phyloP scores from a whole-genome alignment of 305 asterid genomes.

The Ilex paraguariensis region DNA sequence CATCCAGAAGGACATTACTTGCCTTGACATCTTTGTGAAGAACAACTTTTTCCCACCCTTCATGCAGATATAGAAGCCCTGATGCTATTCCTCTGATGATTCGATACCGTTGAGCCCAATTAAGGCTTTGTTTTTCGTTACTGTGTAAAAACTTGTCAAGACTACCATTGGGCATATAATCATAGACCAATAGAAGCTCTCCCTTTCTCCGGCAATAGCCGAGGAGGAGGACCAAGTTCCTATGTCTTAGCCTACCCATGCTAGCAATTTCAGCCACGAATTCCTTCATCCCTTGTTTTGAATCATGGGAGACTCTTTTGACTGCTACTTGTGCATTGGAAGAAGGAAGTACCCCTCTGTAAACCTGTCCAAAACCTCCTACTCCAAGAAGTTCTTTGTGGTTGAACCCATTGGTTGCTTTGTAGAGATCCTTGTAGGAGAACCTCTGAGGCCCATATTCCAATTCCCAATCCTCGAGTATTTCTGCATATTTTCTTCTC shows the following conservation, averaged over 20 bases:
- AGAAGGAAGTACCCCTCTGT: slow-evolving; percentile 35
- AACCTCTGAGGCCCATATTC: slow-evolving; percentile 41
- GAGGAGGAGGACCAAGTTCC: not conserved
- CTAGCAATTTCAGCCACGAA: not conserved
- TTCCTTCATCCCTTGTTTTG: not conserved
- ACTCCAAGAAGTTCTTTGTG: slow-evolving; percentile 39
- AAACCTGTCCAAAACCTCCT: slow-evolving; percentile 61
- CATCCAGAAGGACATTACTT: not conserved
- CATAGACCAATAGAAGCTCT: not conserved
- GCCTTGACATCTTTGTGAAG: not conserved
- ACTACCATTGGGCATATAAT: not conserved
- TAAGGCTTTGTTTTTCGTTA: not conserved
- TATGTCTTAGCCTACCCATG: not conserved
- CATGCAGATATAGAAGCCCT: not conserved
- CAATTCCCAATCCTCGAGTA: slow-evolving; percentile 47
- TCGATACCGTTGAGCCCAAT: not conserved
- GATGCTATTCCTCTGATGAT: not conserved
- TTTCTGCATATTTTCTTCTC: slow-evolving; percentile 33
- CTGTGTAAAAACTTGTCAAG: not conserved
- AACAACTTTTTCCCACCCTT: not conserved
- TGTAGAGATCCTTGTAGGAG: slow-evolving; percentile 26
- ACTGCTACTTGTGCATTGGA: slow-evolving; percentile 3
- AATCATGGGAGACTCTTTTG: not conserved
- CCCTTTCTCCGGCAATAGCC: not conserved
- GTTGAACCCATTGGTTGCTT: slow-evolving; percentile 47